Evolutionary conservation across 495 filamentous ascomycete genomes (phyloP).

Genomic region (Penicillium subrubescens): DNA sequence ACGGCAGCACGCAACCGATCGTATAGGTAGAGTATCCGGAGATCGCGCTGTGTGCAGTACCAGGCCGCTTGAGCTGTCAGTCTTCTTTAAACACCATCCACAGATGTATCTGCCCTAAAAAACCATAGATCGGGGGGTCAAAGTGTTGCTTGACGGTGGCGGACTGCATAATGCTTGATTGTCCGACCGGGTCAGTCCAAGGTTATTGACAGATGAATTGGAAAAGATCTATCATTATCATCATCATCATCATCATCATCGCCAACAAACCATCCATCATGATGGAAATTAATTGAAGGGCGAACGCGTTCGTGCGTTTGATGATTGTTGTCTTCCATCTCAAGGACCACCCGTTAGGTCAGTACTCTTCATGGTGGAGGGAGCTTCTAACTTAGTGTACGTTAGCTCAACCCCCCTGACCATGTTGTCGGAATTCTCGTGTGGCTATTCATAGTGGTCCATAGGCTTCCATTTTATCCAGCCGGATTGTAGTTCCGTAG

Average conservation of each 20-base stretch:
- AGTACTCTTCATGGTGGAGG: background rate
- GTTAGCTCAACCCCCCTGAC: background rate
- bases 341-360: background rate
- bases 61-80: background rate
- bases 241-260: background rate
- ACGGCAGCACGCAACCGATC: background rate
- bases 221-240: background rate
- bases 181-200: background rate
- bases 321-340: background rate
- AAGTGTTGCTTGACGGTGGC: background rate
- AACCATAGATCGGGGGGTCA: background rate
- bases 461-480: background rate
- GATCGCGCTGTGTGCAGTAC: background rate
- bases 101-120: background rate
- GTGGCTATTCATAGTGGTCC: background rate
- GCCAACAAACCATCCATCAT: background rate
- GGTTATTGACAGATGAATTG: background rate
- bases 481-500: background rate
- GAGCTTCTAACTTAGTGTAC: background rate
- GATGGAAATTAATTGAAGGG: background rate
- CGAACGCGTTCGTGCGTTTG: background rate
- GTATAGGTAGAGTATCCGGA: background rate
- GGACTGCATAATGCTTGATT: constrained; percentile 3
- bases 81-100: background rate
- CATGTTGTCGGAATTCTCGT: background rate